phyloP scores from a whole-genome alignment of 2,329 filamentous ascomycete species.

The Nemania bipapillata region DNA sequence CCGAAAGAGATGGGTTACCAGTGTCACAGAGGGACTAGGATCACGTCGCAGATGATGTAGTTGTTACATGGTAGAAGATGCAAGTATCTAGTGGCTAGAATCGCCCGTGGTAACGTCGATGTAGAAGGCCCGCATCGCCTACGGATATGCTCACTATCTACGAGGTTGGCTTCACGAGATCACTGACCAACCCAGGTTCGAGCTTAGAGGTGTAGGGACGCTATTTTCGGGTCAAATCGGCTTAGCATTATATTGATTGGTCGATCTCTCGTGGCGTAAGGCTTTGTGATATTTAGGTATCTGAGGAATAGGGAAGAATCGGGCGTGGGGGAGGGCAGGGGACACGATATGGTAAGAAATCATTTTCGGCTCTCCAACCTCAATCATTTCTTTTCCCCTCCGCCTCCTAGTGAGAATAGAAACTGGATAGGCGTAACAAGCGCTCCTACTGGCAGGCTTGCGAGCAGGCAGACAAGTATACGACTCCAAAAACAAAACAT shows the following conservation, averaged over 20 bases:
- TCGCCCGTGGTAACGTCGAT: conserved; percentile 2
- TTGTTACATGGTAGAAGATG: background rate
- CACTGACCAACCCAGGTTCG: background rate
- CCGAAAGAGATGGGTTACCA: conserved; percentile 3
- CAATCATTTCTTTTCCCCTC: background rate
- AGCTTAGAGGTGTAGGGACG: background rate
- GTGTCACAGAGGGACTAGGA: conserved; percentile 14
- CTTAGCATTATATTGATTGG: conserved; percentile 5
- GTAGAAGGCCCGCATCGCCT: background rate
- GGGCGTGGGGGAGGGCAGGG: background rate
- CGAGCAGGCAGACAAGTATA: too few relatives aligned
- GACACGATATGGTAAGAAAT: background rate
- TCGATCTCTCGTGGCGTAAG: background rate
- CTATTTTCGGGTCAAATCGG: conserved; percentile 23
- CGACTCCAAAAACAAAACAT: background rate
- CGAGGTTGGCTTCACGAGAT: conserved; percentile 17
- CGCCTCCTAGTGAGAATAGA: background rate
- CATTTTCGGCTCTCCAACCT: background rate
- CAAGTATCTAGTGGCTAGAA: background rate
- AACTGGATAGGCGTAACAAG: background rate
- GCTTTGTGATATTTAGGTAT: conserved; percentile 10
- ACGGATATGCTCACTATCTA: background rate
- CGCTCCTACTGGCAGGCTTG: background rate
- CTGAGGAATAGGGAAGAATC: background rate
- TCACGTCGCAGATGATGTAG: background rate